Evolutionary conservation across 306 rosid species (phyloP).

Genomic region (Aeschynomene evenia): DNA sequence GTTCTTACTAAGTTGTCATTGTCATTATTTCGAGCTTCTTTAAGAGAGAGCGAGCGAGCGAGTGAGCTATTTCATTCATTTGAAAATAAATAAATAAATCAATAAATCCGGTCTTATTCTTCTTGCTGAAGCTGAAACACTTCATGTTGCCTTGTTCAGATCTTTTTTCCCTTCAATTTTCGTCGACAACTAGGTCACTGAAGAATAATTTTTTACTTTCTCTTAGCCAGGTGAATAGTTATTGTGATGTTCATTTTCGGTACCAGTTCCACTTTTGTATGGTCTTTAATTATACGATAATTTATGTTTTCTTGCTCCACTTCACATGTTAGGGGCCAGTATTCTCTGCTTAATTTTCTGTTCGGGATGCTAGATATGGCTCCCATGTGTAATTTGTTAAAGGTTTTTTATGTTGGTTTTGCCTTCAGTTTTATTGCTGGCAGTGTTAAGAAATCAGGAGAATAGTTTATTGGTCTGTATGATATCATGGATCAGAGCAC

Average conservation of each 20-base stretch:
- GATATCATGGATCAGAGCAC: constrained; percentile 2
- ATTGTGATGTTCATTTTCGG: neutral
- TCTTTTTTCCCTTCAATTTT: constrained; percentile 10
- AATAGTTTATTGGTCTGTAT: constrained; percentile 7
- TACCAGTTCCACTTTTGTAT: neutral
- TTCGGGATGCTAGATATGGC: neutral
- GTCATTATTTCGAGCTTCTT: neutral
- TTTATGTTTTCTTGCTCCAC: neutral
- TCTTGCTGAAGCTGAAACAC: neutral
- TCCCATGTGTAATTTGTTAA: neutral
- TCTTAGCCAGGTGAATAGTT: neutral
- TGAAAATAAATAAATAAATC: no score
- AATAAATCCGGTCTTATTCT: neutral
- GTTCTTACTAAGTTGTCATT: neutral
- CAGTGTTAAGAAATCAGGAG: neutral
- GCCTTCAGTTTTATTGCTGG: neutral
- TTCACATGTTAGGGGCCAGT: neutral
- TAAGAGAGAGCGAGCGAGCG: no score
- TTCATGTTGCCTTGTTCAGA: constrained; percentile 4
- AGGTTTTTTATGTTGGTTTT: neutral
- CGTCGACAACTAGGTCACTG: neutral
- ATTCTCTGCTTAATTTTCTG: constrained; percentile 3
- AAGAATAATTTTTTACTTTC: neutral
- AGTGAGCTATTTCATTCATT: neutral
- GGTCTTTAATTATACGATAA: neutral